These are phyloP conservation scores for Fusarium sp. DNA, from an alignment of 2,329 filamentous ascomycete species.

Conservation along the genomic window DNA sequence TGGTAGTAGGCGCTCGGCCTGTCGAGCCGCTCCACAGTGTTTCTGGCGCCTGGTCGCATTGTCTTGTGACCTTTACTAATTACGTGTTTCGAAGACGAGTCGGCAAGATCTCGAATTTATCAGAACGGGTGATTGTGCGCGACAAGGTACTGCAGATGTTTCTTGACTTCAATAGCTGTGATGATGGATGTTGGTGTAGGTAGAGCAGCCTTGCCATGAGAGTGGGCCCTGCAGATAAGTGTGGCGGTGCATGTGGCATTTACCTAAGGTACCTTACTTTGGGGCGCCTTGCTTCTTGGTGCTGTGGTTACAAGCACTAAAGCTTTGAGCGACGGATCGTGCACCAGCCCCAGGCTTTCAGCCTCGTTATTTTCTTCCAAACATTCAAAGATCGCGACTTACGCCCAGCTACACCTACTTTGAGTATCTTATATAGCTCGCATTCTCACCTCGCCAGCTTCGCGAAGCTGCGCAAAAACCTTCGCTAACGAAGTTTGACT, in stretches of 20 bases:
- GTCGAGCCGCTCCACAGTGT: conserved; percentile 91
- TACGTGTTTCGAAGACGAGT: not conserved
- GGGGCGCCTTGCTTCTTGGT: not conserved
- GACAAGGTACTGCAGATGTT: conserved; percentile 1
- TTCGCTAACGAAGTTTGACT: conserved; percentile 3
- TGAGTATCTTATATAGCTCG: not conserved
- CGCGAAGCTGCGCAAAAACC: conserved; percentile 20
- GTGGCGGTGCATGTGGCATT: conserved; percentile 32
- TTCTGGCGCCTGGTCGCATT: conserved; percentile 64
- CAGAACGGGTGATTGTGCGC: not conserved
- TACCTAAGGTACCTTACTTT: not conserved
- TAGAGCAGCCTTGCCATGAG: conserved; percentile 24
- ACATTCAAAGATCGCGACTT: conserved; percentile 16
- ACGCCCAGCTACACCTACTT: not conserved
- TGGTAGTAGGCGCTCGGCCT: conserved; percentile 94
- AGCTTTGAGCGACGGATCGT: conserved; percentile 22
- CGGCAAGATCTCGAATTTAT: too few relatives aligned
- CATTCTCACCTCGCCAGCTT: conserved; percentile 12
- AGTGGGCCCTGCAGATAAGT: conserved; percentile 13
- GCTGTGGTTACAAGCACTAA: conserved; percentile 29
- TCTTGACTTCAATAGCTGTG: conserved; percentile 5
- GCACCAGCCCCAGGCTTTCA: conserved; percentile 35
- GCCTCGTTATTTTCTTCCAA: conserved; percentile 37
- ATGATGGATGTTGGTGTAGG: conserved; percentile 28
- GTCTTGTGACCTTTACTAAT: not conserved